Percentiles rank a stretch among this genome's conserved stretches.
These are phyloP conservation scores for Agaricus sinodeliciosus DNA, from an alignment of 768 basidiomycete species.

Conservation along the genomic window DNA sequence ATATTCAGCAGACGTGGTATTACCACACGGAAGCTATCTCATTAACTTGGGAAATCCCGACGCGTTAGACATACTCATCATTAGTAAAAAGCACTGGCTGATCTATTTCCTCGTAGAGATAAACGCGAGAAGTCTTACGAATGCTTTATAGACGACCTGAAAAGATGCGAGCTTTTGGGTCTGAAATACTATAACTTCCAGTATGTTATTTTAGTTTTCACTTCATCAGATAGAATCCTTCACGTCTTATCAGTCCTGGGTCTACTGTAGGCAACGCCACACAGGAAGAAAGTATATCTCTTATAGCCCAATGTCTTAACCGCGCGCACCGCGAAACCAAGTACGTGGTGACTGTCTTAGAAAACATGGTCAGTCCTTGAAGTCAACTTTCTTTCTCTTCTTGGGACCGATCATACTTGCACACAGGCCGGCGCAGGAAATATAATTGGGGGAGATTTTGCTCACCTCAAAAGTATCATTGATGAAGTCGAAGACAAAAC, in stretches of 20 bases:
- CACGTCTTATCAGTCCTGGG: conserved; percentile 48
- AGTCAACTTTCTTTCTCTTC: neutral
- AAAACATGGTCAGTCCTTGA: conserved; percentile 63
- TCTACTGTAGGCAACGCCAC: conserved; percentile 72
- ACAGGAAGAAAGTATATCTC: conserved; percentile 49
- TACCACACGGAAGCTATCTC: conserved; percentile 84
- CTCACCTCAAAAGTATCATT: conserved; percentile 66
- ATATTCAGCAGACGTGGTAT: conserved; percentile 54
- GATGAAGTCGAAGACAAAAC: conserved; percentile 61
- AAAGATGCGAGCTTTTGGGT: conserved; percentile 71
- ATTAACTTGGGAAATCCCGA: conserved; percentile 83
- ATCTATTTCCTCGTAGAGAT: conserved; percentile 27
- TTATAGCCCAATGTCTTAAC: conserved; percentile 71
- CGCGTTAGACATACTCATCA: conserved; percentile 33
- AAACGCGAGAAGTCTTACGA: conserved; percentile 68
- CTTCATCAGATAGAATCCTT: neutral
- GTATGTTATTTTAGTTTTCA: conserved; percentile 33
- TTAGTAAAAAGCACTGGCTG: neutral
- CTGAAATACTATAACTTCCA: conserved; percentile 80
- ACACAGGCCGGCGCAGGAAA: conserved; percentile 73
- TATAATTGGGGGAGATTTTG: conserved; percentile 66
- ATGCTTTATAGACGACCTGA: conserved; percentile 80
- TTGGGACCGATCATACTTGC: neutral
- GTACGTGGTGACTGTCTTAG: conserved; percentile 58
- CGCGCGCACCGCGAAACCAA: conserved; percentile 57